Base-by-base conservation (phyloP, 1,139 yeast genomes). In the Scheffersomyces illinoinensis region DNA sequence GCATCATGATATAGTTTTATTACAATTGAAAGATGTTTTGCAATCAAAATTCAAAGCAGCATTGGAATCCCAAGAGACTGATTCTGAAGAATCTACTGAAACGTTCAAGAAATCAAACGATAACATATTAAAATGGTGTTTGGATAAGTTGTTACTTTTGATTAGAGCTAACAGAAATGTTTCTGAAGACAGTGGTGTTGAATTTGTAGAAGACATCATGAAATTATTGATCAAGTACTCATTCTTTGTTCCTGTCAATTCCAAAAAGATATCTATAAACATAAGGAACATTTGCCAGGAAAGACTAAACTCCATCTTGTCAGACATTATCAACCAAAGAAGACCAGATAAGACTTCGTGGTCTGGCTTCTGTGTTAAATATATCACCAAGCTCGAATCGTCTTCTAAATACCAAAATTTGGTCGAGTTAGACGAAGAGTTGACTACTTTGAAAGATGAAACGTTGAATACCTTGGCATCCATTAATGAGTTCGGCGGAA, bases 141-240 rank as follows among this genome's bases (percentile, higher is more conserved):
- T 91, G 55, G 97, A 92, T 70, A 85, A 85, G 58, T 67, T 90
- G 33, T 77, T 90, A 21, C 83, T 83, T 56, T 73, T 91, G 18
- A 77, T 88, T 4, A 82, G 90, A 66, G 73, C 76, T 64, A 79
- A 86, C 66, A 82, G 82, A 68, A 59, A 66, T 52, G 66, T 68
- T 24, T 58, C 53, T 19, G 53, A 19, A 53, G 57, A 58, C 51
- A 55, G 57, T 4, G 70, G 71, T 8, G 66, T 75, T 17, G 71
- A 71, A 52, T 78, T 86, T 77, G 68, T 87, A 21, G 83, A 85
- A 56, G 75, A 76, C 0, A 74, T 88, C 18, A 71, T 93, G 55
- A 76, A 79, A 52, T 75, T 85, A 14, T 71, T 91, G 53, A 79
- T 89, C 20, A 71, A 74, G n/a, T 72, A 79, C 58, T 85, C 92